Evolutionary conservation across 257 asterid genomes (phyloP).

Genomic region (Jasminum sambac): DNA sequence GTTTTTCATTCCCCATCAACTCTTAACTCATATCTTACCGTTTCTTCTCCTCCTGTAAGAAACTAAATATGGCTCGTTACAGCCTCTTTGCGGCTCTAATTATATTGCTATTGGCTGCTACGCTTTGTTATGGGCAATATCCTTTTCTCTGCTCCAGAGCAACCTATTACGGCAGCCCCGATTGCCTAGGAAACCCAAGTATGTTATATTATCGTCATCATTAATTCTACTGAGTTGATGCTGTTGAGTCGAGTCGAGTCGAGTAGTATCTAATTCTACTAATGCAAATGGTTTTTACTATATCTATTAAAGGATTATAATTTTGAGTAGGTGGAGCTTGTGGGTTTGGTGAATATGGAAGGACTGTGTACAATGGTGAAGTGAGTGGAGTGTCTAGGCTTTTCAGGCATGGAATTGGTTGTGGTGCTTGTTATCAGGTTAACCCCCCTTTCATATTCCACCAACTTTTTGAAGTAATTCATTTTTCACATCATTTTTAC

Average conservation of each 20-base stretch:
- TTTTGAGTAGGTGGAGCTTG: slow-evolving; percentile 86
- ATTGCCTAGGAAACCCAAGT: slow-evolving; percentile 71
- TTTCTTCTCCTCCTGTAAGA: neutral
- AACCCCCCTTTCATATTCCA: too few species aligned
- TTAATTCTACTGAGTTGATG: too few species aligned
- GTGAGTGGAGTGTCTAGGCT: slow-evolving; percentile 73
- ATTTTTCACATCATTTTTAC: neutral
- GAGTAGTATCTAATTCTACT: too few species aligned
- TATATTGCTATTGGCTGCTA: slow-evolving; percentile 26
- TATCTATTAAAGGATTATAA: too few species aligned
- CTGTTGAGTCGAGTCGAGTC: too few species aligned
- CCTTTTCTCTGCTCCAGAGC: slow-evolving; percentile 56
- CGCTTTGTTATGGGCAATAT: slow-evolving; percentile 40
- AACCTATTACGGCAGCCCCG: slow-evolving; percentile 85
- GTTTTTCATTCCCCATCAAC: neutral
- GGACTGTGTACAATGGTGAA: slow-evolving; percentile 52
- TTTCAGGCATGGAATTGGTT: slow-evolving; percentile 67
- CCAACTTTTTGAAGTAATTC: neutral
- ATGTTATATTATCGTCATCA: slow-evolving; percentile 14
- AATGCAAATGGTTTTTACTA: too few species aligned
- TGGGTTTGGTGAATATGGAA: slow-evolving; percentile 81
- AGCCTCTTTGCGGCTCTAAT: slow-evolving; percentile 10
- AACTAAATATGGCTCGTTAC: neutral
- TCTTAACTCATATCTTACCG: neutral
- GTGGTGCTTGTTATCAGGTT: slow-evolving; percentile 92